Conservation (phyloP, 2,329 filamentous ascomycete species). For the Triangularia verruculosa region DNA sequence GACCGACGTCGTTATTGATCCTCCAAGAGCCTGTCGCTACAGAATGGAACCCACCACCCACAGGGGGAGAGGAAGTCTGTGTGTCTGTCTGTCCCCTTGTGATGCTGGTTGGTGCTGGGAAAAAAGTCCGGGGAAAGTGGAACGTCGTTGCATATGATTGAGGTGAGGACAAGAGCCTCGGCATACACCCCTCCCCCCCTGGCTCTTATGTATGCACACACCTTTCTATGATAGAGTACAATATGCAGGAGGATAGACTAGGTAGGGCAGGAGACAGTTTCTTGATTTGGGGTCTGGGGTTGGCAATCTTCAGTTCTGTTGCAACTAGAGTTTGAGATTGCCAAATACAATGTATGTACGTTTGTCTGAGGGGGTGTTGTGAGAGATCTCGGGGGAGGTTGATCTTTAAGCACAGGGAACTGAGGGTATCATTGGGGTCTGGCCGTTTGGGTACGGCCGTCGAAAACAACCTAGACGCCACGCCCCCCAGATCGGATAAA, state of each 20-base stretch:
- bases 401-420: neutral
- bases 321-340: neutral
- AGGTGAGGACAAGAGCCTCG: constrained; percentile 8
- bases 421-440: neutral
- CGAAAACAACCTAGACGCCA: neutral
- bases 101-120: neutral
- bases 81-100: neutral
- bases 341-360: neutral
- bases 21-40: neutral
- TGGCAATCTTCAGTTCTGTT: neutral
- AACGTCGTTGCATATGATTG: constrained; percentile 8
- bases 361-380: too few species aligned
- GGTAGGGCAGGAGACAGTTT: neutral
- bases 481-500: neutral
- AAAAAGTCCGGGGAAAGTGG: constrained; percentile 4
- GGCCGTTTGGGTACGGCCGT: neutral
- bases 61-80: neutral
- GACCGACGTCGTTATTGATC: neutral
- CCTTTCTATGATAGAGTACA: neutral
- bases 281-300: neutral
- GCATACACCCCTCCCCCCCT: neutral
- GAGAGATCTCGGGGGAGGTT: neutral
- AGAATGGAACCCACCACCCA: neutral
- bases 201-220: neutral
- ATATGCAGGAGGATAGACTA: neutral